Conservation (phyloP, 2,329 filamentous ascomycete species). For the Lachnellula arida region DNA sequence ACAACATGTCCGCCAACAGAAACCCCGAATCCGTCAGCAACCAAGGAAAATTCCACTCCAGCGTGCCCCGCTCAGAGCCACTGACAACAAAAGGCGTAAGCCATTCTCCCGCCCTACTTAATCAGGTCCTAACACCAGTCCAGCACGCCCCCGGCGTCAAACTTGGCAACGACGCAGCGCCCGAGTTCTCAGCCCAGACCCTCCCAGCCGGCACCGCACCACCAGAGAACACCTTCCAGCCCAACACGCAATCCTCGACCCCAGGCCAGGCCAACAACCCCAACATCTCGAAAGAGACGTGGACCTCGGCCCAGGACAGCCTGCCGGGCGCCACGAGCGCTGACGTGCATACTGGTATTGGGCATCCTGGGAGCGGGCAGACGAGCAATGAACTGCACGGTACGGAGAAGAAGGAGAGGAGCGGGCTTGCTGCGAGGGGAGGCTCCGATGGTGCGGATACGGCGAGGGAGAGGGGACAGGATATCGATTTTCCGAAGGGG, state of each 20-base stretch:
- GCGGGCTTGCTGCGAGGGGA: constrained; percentile 35
- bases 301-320: constrained; percentile 35
- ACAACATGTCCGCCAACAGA: constrained; percentile 14
- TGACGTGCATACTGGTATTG: constrained; percentile 40
- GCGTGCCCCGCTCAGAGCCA: constrained; percentile 47
- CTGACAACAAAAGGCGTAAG: constrained; percentile 50
- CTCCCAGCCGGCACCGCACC: constrained; percentile 57
- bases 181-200: constrained; percentile 60
- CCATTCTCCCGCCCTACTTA: constrained; percentile 37
- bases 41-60: constrained; percentile 52
- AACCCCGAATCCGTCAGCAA: constrained; percentile 51
- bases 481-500: not conserved
- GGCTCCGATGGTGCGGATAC: constrained; percentile 7
- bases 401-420: constrained; percentile 35
- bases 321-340: constrained; percentile 42
- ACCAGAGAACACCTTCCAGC: constrained; percentile 36
- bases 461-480: constrained; percentile 7
- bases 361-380: constrained; percentile 41
- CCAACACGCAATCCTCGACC: constrained; percentile 35
- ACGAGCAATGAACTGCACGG: constrained; percentile 39
- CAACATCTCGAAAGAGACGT: constrained; percentile 20
- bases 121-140: constrained; percentile 26
- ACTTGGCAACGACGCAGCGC: constrained; percentile 52
- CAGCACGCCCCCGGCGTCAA: constrained; percentile 62
- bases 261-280: constrained; percentile 35